Evolutionary conservation across 1,284 basidiomycete species (phyloP).

Genomic region (Cutaneotrichosporon arboriforme): DNA sequence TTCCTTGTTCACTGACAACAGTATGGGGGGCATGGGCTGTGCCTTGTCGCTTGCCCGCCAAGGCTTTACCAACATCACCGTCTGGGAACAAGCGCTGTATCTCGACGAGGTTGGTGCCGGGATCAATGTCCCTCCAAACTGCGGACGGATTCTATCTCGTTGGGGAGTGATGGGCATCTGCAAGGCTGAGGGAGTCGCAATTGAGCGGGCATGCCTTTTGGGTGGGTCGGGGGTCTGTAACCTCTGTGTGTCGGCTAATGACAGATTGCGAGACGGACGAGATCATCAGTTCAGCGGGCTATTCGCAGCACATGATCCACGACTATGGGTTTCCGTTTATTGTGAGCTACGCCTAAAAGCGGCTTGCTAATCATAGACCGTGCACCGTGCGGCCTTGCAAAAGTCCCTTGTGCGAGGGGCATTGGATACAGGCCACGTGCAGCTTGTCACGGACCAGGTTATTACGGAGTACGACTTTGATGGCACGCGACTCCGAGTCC

Average conservation of each 20-base stretch:
- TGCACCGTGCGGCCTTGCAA: slow-evolving; percentile 42
- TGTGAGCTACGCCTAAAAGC: slow-evolving; percentile 6
- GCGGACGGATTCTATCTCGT: slow-evolving; percentile 28
- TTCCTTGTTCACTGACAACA: slow-evolving; percentile 12
- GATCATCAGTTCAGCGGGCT: slow-evolving; percentile 29
- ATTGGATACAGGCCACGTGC: slow-evolving; percentile 27
- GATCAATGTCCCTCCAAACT: slow-evolving; percentile 41
- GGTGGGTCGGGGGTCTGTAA: slow-evolving; percentile 21
- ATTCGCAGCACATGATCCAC: slow-evolving; percentile 32
- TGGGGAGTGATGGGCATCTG: slow-evolving; percentile 31
- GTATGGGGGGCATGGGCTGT: slow-evolving; percentile 36
- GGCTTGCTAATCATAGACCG: slow-evolving; percentile 19
- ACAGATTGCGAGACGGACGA: slow-evolving; percentile 35
- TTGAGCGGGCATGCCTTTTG: slow-evolving; percentile 30
- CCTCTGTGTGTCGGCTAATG: not conserved
- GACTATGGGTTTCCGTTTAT: slow-evolving; percentile 35
- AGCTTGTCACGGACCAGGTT: slow-evolving; percentile 27
- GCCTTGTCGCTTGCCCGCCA: slow-evolving; percentile 34
- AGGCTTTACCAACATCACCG: slow-evolving; percentile 35
- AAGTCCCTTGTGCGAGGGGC: slow-evolving; percentile 32
- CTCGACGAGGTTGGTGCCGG: slow-evolving; percentile 42
- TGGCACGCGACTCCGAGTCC: slow-evolving; percentile 26
- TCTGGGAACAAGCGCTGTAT: slow-evolving; percentile 32
- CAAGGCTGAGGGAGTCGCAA: slow-evolving; percentile 30
- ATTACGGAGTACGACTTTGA: slow-evolving; percentile 39